Percentiles rank a stretch among this genome's conserved stretches.
Conservation (phyloP, 2,329 filamentous ascomycete species). For the Tolypocladium paradoxum region DNA sequence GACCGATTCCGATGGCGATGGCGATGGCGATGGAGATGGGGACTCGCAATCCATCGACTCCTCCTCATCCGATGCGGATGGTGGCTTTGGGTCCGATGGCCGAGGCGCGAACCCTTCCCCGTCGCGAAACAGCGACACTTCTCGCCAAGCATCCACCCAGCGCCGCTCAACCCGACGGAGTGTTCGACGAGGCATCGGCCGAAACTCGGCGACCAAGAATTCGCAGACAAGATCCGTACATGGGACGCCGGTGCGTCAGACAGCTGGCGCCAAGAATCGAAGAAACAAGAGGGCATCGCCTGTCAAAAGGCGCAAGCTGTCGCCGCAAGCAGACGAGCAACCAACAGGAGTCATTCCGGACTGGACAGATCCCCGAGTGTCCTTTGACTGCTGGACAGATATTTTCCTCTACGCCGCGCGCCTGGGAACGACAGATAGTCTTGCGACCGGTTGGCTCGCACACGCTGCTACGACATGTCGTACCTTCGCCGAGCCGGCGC, state of each 20-base stretch:
- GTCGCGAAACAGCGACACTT: background rate
- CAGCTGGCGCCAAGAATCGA: conserved; percentile 9
- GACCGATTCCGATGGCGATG: background rate
- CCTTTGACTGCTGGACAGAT: conserved; percentile 57
- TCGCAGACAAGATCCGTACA: background rate
- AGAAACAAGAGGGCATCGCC: conserved; percentile 5
- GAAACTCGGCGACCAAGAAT: background rate
- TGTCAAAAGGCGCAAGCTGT: conserved; percentile 6
- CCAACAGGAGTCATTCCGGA: conserved; percentile 29
- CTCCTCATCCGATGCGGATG: background rate
- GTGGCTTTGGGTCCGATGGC: background rate
- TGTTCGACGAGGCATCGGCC: background rate
- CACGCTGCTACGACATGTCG: conserved; percentile 51
- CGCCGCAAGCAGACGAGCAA: background rate
- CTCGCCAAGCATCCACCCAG: background rate
- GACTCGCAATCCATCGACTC: background rate
- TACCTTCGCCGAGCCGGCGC: conserved; percentile 58
- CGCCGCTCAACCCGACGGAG: background rate
- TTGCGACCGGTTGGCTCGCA: conserved; percentile 52
- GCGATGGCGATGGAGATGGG: background rate
- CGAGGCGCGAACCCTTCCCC: background rate
- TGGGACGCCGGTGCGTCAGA: background rate
- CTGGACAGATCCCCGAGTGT: conserved; percentile 45
- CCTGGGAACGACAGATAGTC: conserved; percentile 26
- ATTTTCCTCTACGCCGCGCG: conserved; percentile 60